Evolutionary conservation across 768 basidiomycete species (phyloP).

Genomic region (Xerocomus spinulosus): DNA sequence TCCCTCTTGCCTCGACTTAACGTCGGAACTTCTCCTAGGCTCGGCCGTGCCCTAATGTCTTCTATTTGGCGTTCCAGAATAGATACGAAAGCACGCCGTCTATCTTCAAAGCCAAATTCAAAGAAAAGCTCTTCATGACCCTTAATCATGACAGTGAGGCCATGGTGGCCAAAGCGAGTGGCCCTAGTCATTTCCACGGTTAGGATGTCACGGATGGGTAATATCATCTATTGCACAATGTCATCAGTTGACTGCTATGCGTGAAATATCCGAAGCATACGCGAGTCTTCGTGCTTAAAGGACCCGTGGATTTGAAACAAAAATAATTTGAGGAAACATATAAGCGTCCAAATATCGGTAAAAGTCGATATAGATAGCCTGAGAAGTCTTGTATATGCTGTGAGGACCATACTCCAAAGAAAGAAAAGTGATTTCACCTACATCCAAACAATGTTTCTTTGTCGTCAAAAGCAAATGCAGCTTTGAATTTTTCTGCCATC

Average conservation of each 20-base stretch:
- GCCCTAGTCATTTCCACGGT: conserved; percentile 81
- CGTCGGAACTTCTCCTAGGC: conserved; percentile 38
- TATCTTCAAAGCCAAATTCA: conserved; percentile 80
- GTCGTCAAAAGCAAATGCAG: conserved; percentile 82
- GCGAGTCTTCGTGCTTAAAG: conserved; percentile 74
- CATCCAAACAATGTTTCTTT: conserved; percentile 85
- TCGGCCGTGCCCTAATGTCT: conserved; percentile 49
- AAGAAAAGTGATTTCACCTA: conserved; percentile 45
- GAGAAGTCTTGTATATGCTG: conserved; percentile 68
- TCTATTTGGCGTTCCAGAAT: conserved; percentile 83
- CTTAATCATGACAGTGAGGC: conserved; percentile 84
- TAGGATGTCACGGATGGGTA: conserved; percentile 87
- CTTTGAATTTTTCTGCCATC: conserved; percentile 69
- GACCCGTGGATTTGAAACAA: conserved; percentile 89
- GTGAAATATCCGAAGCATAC: conserved; percentile 43
- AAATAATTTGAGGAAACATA: conserved; percentile 91
- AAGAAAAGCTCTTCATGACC: conserved; percentile 98
- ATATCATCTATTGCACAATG: conserved; percentile 67
- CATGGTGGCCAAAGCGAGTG: conserved; percentile 85
- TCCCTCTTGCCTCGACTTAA: conserved; percentile 58
- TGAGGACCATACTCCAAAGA: conserved; percentile 5
- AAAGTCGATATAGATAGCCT: conserved; percentile 81
- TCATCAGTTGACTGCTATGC: conserved; percentile 3
- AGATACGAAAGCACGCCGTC: conserved; percentile 70
- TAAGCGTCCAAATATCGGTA: conserved; percentile 86